Percentiles rank a stretch among this genome's conserved stretches.
These are phyloP conservation scores for Rhytidiadelphus loreus DNA, from an alignment of 225 moss, liverwort and hornwort genomes.

Conservation along the genomic window DNA sequence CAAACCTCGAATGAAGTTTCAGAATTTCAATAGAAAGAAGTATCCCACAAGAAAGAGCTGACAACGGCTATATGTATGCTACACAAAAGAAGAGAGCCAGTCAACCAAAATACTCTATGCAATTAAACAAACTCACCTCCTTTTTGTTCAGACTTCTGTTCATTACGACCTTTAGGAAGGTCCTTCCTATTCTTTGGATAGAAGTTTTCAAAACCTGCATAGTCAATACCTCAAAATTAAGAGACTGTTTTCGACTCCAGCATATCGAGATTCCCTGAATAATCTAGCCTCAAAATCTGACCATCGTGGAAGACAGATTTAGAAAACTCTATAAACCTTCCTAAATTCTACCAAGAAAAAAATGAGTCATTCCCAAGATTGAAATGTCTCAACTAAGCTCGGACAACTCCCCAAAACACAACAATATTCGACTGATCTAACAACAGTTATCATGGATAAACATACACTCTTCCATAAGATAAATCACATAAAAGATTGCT, in stretches of 20 bases:
- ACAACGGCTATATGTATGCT: background rate
- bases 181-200: slow-evolving; percentile 99
- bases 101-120: background rate
- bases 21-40: background rate
- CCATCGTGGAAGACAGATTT: background rate
- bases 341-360: background rate
- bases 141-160: slow-evolving; percentile 60
- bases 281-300: background rate
- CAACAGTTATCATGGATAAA: background rate
- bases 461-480: background rate
- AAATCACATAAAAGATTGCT: background rate
- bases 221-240: background rate
- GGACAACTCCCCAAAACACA: background rate
- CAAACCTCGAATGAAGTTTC: background rate
- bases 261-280: background rate
- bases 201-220: slow-evolving; percentile 85
- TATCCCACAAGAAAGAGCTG: background rate
- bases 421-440: background rate
- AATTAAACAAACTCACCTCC: slow-evolving; percentile 21
- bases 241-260: background rate
- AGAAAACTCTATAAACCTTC: background rate
- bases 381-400: background rate
- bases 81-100: background rate
- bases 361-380: background rate
- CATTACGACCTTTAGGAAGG: slow-evolving; percentile 82